Base-by-base conservation (phyloP, 2,329 filamentous ascomycete genomes). In the Pestalotiopsis sp. region DNA sequence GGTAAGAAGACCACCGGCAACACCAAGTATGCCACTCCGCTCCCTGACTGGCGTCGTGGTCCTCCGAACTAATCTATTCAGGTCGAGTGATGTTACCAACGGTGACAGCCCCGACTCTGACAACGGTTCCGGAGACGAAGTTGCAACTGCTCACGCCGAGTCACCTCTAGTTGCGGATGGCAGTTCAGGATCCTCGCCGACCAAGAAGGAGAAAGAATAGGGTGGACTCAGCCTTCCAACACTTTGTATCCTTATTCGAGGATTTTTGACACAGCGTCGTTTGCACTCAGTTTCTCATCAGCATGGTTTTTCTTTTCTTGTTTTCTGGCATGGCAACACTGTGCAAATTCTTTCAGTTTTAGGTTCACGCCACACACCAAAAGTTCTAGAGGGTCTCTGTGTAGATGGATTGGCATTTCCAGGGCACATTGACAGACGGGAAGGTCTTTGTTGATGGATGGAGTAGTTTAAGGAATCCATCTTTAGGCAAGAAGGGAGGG, bases 91-190 rank as follows among this genome's bases (percentile, higher is more conserved):
- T 68, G 78, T 82, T 70, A 81, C 79, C 67, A 77, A 79, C 67
- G 77, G 80, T 63, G 76, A 74, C 67, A 80, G 82, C 67, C 78
- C 79, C 61, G 79, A 83, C 67, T 86, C 85, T 61, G 84, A 86
- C 71, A 79, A 82, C 70, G 79, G 78, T 63, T 80, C 82, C 55
- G 84, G 80, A 69, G 85, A 87, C 71, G 86, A 89, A 74, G 84
- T 83, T 69, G 82, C 84, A 68, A 88, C 87, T n/a, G 83, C 88
- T 73, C 83, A 84, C 69, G 82, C 86, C 62, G 85, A 88, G 70
- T 82, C 82, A 67, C 82, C 81, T 65, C 78, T 81, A 67, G 76
- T 78, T 65, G 82, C 81, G 66, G 78, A 80, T 67, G 81, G 81
- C 71, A 85, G 82, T 75, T 81, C 82, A 72, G 79, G 84, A 71